A percentile compares a stretch with the other conserved stretches of the same genome.
phyloP scores from a whole-genome alignment of 441 rosid species.

The Pelargonium fulgidum region DNA sequence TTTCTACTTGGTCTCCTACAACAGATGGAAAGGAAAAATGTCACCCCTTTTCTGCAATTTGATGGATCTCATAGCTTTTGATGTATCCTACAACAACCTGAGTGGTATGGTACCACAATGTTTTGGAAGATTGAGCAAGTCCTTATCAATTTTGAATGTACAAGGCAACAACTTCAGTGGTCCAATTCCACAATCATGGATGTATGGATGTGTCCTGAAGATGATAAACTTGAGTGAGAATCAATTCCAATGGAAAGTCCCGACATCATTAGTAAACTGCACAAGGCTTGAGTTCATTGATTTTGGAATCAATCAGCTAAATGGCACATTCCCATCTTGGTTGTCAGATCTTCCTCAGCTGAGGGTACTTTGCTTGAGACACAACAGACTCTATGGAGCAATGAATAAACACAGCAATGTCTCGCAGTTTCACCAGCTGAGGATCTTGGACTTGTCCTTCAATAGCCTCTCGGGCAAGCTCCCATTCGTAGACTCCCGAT shows the following conservation, averaged over 20 bases:
- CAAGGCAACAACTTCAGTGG: constrained; percentile 5
- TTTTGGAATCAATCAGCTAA: background rate
- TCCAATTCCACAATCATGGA: background rate
- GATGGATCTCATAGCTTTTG: background rate
- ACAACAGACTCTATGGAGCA: background rate
- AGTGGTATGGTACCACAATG: background rate
- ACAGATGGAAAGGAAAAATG: background rate
- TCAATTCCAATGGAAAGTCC: background rate
- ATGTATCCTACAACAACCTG: background rate
- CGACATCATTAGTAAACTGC: constrained; percentile 3
- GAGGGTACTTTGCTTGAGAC: background rate
- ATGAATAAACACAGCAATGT: background rate
- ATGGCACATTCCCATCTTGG: background rate
- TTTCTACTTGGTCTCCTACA: background rate
- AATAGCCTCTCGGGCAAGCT: background rate
- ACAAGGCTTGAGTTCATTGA: background rate
- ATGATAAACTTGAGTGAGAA: background rate
- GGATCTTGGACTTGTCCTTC: background rate
- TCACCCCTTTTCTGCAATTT: background rate
- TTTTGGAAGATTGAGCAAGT: background rate
- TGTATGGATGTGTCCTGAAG: background rate
- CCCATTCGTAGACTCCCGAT: background rate
- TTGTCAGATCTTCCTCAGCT: constrained; percentile 3
- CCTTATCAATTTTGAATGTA: background rate
- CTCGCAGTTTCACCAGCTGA: background rate